Evolutionary conservation across 2,329 filamentous ascomycete genomes (phyloP).

Genomic region (Diaporthe humulicola): DNA sequence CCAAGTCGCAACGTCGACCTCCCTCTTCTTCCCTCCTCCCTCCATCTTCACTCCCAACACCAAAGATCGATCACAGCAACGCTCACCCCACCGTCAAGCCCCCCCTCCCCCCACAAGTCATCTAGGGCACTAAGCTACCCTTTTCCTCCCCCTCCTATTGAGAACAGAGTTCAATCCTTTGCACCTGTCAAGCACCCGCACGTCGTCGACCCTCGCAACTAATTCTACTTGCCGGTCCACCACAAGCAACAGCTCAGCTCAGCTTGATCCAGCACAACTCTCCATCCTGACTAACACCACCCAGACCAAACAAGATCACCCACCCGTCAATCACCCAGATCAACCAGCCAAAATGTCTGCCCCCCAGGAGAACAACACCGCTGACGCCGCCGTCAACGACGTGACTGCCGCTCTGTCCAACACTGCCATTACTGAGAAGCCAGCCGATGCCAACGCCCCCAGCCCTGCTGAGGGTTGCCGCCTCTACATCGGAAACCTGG

Average conservation of each 20-base stretch:
- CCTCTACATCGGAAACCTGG: conserved; percentile 99
- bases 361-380: conserved; percentile 75
- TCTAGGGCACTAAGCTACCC: conserved; percentile 95
- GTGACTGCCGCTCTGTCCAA: conserved; percentile 81
- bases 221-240: conserved; percentile 52
- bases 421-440: conserved; percentile 74
- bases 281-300: conserved; percentile 45
- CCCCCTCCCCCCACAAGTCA: conserved; percentile 54
- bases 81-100: conserved; percentile 54
- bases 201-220: conserved; percentile 53
- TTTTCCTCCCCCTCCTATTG: conserved; percentile 75
- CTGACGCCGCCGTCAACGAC: conserved; percentile 80
- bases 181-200: conserved; percentile 54
- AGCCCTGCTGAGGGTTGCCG: conserved; percentile 98
- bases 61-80: conserved; percentile 51
- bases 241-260: conserved; percentile 34
- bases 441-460: conserved; percentile 86
- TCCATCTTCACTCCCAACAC: conserved; percentile 50
- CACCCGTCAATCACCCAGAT: conserved; percentile 51
- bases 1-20: conserved; percentile 46
- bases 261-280: conserved; percentile 53
- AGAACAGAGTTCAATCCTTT: conserved; percentile 76
- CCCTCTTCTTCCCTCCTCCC: conserved; percentile 45
- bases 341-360: conserved; percentile 83
- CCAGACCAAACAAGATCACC: conserved; percentile 56